Evolutionary conservation across 352 stramenopile species (phyloP).

Genomic region (Phytophthora idaei): DNA sequence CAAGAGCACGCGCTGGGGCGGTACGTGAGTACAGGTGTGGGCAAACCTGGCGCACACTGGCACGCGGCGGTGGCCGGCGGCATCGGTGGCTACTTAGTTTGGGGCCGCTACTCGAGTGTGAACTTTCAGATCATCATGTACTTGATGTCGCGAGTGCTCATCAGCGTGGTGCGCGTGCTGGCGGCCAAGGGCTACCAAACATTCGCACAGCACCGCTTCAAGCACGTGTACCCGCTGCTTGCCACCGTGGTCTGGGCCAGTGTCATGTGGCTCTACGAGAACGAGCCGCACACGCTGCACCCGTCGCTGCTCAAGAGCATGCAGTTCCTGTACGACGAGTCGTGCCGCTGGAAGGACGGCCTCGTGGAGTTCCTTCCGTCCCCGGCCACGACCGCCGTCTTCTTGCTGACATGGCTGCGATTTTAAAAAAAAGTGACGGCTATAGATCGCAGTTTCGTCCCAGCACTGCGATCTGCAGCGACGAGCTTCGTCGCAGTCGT

Average conservation of each 20-base stretch:
- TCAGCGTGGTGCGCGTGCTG: slow-evolving; percentile 68
- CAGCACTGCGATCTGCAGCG: slow-evolving; percentile 1
- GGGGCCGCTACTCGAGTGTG: slow-evolving; percentile 84
- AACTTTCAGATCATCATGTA: slow-evolving; percentile 94
- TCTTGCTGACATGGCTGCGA: slow-evolving; percentile 62
- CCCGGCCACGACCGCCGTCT: slow-evolving; percentile 67
- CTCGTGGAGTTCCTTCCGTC: slow-evolving; percentile 83
- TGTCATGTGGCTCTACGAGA: slow-evolving; percentile 91
- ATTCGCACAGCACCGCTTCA: slow-evolving; percentile 71
- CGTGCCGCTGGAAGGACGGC: slow-evolving; percentile 71
- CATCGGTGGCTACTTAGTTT: slow-evolving; percentile 83
- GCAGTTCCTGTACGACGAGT: slow-evolving; percentile 90
- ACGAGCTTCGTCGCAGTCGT: slow-evolving; percentile 1
- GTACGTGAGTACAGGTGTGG: slow-evolving; percentile 40
- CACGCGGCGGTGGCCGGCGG: slow-evolving; percentile 79
- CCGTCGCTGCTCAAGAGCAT: slow-evolving; percentile 87
- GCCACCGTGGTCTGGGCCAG: slow-evolving; percentile 77
- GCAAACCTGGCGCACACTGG: slow-evolving; percentile 77
- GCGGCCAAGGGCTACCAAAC: slow-evolving; percentile 67
- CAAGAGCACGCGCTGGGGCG: slow-evolving; percentile 50
- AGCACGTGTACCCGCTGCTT: slow-evolving; percentile 78
- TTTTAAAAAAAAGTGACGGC: slow-evolving; percentile 39
- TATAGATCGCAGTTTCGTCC: background rate
- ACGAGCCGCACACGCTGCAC: slow-evolving; percentile 76
- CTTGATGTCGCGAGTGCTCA: slow-evolving; percentile 77